These are phyloP conservation scores for Acer campestre DNA, from an alignment of 345 rosid genomes.

Conservation along the genomic window DNA sequence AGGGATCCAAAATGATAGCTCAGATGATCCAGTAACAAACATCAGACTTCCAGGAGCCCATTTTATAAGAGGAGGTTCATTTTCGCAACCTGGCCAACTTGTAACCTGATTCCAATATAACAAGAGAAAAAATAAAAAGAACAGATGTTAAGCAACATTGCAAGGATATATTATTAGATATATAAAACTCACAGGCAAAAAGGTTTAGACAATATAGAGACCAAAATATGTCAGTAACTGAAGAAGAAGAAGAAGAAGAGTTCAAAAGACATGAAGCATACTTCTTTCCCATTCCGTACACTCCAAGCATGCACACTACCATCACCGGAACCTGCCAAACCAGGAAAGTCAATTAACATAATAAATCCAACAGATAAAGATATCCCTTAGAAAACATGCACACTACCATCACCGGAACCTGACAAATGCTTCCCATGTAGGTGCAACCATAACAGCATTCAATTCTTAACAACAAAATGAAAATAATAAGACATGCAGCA, in stretches of 20 bases:
- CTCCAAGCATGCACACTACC: conserved; percentile 94
- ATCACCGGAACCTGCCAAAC: conserved; percentile 79
- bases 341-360: conserved; percentile 19
- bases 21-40: conserved; percentile 90
- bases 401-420: no score
- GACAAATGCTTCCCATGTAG: neutral
- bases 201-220: neutral
- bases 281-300: conserved; percentile 86
- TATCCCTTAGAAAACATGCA: neutral
- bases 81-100: conserved; percentile 78
- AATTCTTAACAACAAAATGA: neutral
- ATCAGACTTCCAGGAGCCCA: conserved; percentile 97
- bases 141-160: conserved; percentile 9
- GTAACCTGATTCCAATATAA: conserved; percentile 52
- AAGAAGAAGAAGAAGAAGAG: neutral
- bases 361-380: neutral
- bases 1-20: conserved; percentile 83
- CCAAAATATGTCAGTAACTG: neutral
- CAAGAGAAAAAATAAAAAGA: neutral
- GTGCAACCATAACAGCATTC: neutral
- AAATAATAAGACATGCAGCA: neutral
- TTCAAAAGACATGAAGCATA: conserved; percentile 27
- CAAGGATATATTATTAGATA: conserved; percentile 3
- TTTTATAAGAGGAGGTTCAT: conserved; percentile 77
- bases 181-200: neutral